Percentiles rank a stretch among this genome's conserved stretches.
Conservation (phyloP, 202 grass and related monocot species). For the Sporobolus alterniflorus region DNA sequence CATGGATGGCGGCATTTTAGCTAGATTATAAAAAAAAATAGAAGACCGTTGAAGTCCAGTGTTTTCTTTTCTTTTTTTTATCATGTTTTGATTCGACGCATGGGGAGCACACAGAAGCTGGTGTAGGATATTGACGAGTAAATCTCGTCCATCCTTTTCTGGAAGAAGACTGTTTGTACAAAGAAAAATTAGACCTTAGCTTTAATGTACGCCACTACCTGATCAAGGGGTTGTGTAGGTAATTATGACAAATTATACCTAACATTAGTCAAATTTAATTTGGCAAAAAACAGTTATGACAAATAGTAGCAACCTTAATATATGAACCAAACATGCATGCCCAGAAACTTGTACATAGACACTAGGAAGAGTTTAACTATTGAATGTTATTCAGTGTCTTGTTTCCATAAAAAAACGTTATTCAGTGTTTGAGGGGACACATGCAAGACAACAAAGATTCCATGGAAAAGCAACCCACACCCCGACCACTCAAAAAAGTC, state of each 20-base stretch:
- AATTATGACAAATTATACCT: too few species aligned
- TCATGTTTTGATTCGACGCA: background rate
- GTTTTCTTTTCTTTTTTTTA: background rate
- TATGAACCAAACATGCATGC: too few species aligned
- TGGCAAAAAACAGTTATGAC: too few species aligned
- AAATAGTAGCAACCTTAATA: too few species aligned
- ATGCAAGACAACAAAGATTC: background rate
- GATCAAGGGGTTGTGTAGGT: too few species aligned
- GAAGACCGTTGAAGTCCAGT: too few species aligned
- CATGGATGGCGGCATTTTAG: background rate
- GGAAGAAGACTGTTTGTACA: too few species aligned
- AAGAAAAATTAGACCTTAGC: background rate
- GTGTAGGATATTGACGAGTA: background rate
- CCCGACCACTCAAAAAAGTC: background rate
- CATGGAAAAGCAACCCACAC: background rate
- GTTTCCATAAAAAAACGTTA: too few species aligned
- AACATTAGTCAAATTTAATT: too few species aligned
- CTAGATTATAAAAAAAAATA: too few species aligned
- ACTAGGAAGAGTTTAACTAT: background rate
- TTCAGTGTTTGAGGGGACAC: background rate
- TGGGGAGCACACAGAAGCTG: background rate
- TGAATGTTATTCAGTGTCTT: background rate
- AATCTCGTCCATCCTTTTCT: slow-evolving; percentile 5
- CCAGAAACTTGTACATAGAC: too few species aligned
- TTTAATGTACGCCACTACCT: too few species aligned